Evolutionary conservation across 2,329 filamentous ascomycete genomes (phyloP).

Genomic region (Cladosporium sp.): DNA sequence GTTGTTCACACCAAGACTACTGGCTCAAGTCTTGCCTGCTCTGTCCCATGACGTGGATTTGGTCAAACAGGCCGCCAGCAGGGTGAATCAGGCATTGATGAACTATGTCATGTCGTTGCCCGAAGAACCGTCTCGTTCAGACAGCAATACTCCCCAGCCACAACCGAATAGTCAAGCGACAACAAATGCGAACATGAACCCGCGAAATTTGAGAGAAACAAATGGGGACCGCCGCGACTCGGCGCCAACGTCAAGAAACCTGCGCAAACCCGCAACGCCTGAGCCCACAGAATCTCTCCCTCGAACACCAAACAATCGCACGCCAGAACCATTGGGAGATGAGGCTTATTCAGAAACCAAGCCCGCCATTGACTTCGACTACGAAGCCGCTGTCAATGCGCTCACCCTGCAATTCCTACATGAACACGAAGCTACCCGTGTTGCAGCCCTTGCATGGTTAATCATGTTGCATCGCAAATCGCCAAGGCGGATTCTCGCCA

Average conservation of each 20-base stretch:
- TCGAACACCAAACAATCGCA: slow-evolving; percentile 24
- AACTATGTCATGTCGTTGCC: slow-evolving; percentile 90
- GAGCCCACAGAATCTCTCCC: slow-evolving; percentile 20
- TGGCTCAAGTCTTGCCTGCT: slow-evolving; percentile 87
- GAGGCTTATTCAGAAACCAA: slow-evolving; percentile 27
- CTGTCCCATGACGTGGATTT: slow-evolving; percentile 89
- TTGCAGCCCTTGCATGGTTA: slow-evolving; percentile 90
- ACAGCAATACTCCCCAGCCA: slow-evolving; percentile 14
- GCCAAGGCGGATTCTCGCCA: slow-evolving; percentile 79
- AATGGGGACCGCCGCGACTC: slow-evolving; percentile 12
- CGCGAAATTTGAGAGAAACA: not conserved
- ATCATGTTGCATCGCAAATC: slow-evolving; percentile 98
- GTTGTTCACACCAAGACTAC: slow-evolving; percentile 85
- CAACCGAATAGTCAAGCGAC: slow-evolving; percentile 1
- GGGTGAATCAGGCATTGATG: slow-evolving; percentile 87
- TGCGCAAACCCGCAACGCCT: slow-evolving; percentile 22
- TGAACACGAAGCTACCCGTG: slow-evolving; percentile 91
- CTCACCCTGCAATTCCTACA: slow-evolving; percentile 92
- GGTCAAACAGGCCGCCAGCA: slow-evolving; percentile 80
- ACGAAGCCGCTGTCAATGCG: slow-evolving; percentile 88
- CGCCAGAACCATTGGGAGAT: slow-evolving; percentile 24
- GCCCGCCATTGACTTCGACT: slow-evolving; percentile 75
- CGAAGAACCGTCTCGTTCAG: slow-evolving; percentile 49
- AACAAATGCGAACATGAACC: not conserved
- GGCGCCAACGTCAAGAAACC: slow-evolving; percentile 8